phyloP scores from a whole-genome alignment of 2,329 filamentous ascomycete species.

The Alternaria tenuissima region DNA sequence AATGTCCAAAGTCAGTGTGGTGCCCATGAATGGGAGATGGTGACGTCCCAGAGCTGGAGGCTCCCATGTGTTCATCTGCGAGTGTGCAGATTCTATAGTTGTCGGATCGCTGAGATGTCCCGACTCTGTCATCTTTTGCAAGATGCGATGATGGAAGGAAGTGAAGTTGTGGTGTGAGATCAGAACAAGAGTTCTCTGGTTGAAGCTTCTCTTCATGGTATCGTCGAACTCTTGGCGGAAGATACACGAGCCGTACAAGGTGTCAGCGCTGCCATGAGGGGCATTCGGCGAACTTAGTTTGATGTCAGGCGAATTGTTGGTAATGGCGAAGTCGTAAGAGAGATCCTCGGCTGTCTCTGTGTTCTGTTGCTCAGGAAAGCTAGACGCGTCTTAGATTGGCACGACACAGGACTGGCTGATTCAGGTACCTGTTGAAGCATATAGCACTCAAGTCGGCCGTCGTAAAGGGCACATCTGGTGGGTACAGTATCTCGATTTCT shows the following conservation, averaged over 20 bases:
- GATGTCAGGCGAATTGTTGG: constrained; percentile 65
- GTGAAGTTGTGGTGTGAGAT: constrained; percentile 53
- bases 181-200: constrained; percentile 52
- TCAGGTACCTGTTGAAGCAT: constrained; percentile 52
- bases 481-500: constrained; percentile 54
- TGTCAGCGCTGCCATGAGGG: constrained; percentile 50
- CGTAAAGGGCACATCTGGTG: constrained; percentile 49
- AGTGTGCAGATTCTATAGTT: constrained; percentile 48
- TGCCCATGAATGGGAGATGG: constrained; percentile 52
- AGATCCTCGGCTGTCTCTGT: constrained; percentile 51
- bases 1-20: constrained; percentile 49
- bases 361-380: constrained; percentile 55
- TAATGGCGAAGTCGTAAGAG: constrained; percentile 52
- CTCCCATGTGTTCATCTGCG: constrained; percentile 49
- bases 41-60: constrained; percentile 49
- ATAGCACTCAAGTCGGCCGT: constrained; percentile 51
- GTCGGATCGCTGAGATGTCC: constrained; percentile 51
- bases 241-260: constrained; percentile 49
- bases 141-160: constrained; percentile 46
- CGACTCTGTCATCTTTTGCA: constrained; percentile 49
- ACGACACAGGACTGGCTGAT: neutral
- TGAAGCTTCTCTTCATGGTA: constrained; percentile 54
- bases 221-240: constrained; percentile 54
- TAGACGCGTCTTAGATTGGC: constrained; percentile 26
- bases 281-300: constrained; percentile 51